Evolutionary conservation across 192 early-diverging fungal genomes (phyloP), one percentile per base, ranked within the genome.

Genomic region (Phlyctochytrium arcticum): DNA sequence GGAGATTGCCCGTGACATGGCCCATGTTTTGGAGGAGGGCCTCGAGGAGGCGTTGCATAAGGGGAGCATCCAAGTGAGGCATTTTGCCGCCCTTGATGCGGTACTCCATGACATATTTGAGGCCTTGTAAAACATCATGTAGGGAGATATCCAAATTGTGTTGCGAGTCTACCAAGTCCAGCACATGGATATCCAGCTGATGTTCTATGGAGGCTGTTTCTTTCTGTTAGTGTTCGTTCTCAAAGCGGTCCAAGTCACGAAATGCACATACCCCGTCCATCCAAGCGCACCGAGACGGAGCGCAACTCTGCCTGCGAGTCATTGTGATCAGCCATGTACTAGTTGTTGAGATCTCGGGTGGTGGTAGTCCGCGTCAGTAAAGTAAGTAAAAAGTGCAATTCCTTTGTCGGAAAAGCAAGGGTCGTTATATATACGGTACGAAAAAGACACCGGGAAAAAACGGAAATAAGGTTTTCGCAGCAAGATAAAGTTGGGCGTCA

Each of bases 31-130:
- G 73, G 53, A 98, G 67, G 59, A 98, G 80, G 39, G 87, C 93
- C 51, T 94, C 89, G 50, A 87, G 83, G 24, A 98, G 83, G 19
- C 90, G 84, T 57, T 85, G 80, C 95, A 98, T 98, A 37, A 98
- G 70, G 5, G 64, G 83, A 5, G 65, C 69, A 32, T 96, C 92
- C 32, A 98, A 85, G 55, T 87, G 85, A 37, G 82, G 85, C 78
- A 89, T 87, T 63, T 90, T 88, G 12, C 89, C 88, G 53, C 89
- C 90, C 58, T 89, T 88, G 57, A 98, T 85, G 24, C 92, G 88
- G 72, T 90, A 94, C 65, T 96, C 91, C 82, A 95, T 91, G 26
- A 96, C 93, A 74, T 96, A 98, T 50, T 90, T 91, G 53, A 98
- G 78, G 12, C 95, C 87, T 29, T 85, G 85, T 23, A 98, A 83